Base-by-base conservation (phyloP, 2,329 filamentous ascomycete species). In the Neocucurbitaria cava region DNA sequence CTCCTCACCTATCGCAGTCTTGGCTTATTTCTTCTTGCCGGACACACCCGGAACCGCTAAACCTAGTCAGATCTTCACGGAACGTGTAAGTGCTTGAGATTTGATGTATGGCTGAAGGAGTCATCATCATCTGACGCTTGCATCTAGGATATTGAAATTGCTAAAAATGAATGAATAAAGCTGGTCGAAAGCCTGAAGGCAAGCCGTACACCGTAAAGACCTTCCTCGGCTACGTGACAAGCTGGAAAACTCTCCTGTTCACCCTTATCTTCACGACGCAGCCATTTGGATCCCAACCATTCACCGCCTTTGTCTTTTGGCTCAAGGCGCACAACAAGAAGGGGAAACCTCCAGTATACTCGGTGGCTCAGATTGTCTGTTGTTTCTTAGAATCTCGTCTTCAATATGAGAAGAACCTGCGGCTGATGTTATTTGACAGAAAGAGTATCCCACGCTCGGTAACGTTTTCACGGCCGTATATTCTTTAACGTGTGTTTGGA, bases 381-480 rank as follows among this genome's bases (percentile, higher is more conserved):
- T 18, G 35, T 31, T 6, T 31, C 30, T 3, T n/a, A n/a, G 8
- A 15, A 52, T 59, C 9, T 21, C 28, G 6, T 13, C 4, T 7
- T n/a, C 1, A 18, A 5, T 6, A 15, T 5, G 11, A 13, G 2
- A 26, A 8, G 9, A 11, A 2, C 3, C 1, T 13, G 1, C 18
- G 3, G 18, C 26, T 45, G 8, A 59, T 24, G 2, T 8, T 15
- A 2, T 13, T 35, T 10, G 11, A 40, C 23, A 61, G 40, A 65
- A 63, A 28, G 56, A 59, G 30, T 65, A 65, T 15, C 62, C 62
- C 1, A 65, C 62, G 1, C 28, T 56, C 8, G 60, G 59, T 26
- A 65, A 64, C 35, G 62, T 61, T 5, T 63, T 65, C 9, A 63
- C 62, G 33, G 62, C 62, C n/a, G 59, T 64, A 10, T 64, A 63